A percentile compares a stretch with the other conserved stretches of the same genome.
Evolutionary conservation across 306 rosid species (phyloP).

Genomic region (Cajanus cajan): DNA sequence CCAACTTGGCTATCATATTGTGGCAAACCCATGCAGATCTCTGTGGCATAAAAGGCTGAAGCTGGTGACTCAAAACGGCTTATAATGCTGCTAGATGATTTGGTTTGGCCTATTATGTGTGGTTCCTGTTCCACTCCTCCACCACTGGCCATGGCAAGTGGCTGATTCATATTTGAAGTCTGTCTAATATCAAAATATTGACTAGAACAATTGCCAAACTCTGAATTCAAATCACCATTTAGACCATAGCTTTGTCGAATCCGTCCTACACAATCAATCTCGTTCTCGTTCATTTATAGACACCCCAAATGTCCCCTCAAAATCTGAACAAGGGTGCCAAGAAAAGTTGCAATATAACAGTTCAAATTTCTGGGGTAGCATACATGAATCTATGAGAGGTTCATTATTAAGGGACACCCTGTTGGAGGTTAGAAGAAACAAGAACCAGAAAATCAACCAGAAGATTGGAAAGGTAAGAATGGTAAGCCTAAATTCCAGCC

Average conservation of each 20-base stretch:
- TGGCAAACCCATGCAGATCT: conserved; percentile 69
- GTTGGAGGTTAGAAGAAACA: conserved; percentile 17
- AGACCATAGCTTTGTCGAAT: conserved; percentile 43
- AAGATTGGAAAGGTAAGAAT: conserved; percentile 33
- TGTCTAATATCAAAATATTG: conserved; percentile 41
- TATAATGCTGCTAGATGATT: conserved; percentile 44
- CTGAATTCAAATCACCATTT: conserved; percentile 39
- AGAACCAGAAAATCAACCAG: conserved; percentile 13
- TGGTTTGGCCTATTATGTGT: conserved; percentile 27
- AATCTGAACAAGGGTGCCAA: not conserved
- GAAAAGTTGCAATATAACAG: not conserved
- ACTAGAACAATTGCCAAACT: conserved; percentile 33
- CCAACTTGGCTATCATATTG: conserved; percentile 47
- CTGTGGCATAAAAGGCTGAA: conserved; percentile 70
- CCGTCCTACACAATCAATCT: conserved; percentile 46
- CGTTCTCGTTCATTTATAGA: conserved; percentile 53
- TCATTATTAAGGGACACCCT: not conserved
- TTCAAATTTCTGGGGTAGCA: conserved; percentile 14
- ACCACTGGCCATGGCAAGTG: conserved; percentile 32
- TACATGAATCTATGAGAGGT: conserved; percentile 12
- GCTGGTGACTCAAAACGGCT: conserved; percentile 66
- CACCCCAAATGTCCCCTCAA: not conserved
- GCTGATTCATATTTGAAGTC: conserved; percentile 54
- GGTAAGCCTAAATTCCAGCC: conserved; percentile 29
- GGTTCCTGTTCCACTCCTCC: conserved; percentile 39